Evolutionary conservation across 768 basidiomycete species (phyloP).

Genomic region (Podaxis sp.): DNA sequence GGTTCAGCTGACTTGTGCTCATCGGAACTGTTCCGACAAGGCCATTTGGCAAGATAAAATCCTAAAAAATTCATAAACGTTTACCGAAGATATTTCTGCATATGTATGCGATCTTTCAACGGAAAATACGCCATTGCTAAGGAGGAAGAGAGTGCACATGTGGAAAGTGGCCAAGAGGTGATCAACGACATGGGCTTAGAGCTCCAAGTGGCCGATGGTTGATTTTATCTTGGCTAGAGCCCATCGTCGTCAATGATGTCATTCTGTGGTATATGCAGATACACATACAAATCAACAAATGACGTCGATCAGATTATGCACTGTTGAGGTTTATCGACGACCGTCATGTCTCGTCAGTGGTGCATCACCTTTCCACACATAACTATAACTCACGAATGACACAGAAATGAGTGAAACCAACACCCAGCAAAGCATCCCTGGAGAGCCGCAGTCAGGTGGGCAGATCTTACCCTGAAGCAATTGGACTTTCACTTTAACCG

Average conservation of each 20-base stretch:
- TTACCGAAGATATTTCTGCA: no score
- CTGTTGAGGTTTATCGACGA: neutral
- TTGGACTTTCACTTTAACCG: neutral
- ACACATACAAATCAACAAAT: neutral
- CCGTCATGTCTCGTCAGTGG: constrained; percentile 7
- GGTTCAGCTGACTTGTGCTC: no score
- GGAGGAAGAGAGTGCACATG: no score
- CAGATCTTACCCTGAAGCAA: neutral
- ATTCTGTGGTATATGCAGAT: neutral
- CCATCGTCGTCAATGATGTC: neutral
- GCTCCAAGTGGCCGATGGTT: no score
- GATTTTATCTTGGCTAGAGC: no score
- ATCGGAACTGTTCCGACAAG: no score
- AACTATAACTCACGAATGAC: neutral
- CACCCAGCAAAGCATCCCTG: neutral
- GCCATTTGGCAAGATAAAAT: no score
- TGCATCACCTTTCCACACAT: neutral
- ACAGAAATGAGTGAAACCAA: neutral
- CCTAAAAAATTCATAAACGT: no score
- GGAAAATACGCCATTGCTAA: no score
- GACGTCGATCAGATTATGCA: neutral
- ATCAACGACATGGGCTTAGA: no score
- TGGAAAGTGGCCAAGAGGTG: no score
- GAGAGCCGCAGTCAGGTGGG: neutral
- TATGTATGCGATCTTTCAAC: no score